Conservation (phyloP, 2,329 filamentous ascomycete species). For the Curvularia verruculosa region DNA sequence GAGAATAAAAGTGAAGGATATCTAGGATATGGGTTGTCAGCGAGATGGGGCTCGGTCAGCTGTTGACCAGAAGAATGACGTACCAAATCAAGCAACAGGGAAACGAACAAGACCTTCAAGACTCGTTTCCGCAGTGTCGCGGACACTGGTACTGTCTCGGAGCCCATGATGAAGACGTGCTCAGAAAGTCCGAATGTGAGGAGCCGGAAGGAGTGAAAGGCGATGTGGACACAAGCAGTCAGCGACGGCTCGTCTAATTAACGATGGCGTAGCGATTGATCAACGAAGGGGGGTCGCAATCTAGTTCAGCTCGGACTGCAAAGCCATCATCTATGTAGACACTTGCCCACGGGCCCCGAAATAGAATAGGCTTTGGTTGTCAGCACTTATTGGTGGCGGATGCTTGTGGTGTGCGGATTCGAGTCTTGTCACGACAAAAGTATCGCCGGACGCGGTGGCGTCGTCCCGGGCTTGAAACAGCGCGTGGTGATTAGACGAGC, state of each 20-base stretch:
- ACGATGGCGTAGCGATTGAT: conserved; percentile 24
- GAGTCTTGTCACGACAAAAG: conserved; percentile 24
- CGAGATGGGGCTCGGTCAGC: conserved; percentile 1
- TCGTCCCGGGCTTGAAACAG: conserved; percentile 25
- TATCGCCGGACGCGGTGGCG: conserved; percentile 12
- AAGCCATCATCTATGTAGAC: conserved; percentile 14
- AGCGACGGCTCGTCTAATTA: conserved; percentile 22
- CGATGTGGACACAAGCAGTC: conserved; percentile 18
- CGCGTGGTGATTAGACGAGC: conserved; percentile 16
- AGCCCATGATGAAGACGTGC: conserved; percentile 22
- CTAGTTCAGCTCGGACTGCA: conserved; percentile 15
- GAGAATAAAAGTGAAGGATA: conserved; percentile 98
- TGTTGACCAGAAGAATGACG: conserved; percentile 38
- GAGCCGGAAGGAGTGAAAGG: conserved; percentile 3
- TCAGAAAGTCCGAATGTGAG: conserved; percentile 1
- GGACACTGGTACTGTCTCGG: conserved; percentile 46
- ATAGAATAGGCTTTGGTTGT: conserved; percentile 21
- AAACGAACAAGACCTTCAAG: conserved; percentile 85
- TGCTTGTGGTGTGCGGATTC: conserved; percentile 15
- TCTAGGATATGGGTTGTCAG: conserved; percentile 58
- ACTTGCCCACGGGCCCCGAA: conserved; percentile 13
- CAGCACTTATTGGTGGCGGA: conserved; percentile 12
- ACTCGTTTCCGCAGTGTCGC: conserved; percentile 73
- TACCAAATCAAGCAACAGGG: conserved; percentile 88
- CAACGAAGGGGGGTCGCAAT: conserved; percentile 9